Conservation (phyloP, 495 filamentous ascomycete genomes). For the Beverwykella pulmonaria region DNA sequence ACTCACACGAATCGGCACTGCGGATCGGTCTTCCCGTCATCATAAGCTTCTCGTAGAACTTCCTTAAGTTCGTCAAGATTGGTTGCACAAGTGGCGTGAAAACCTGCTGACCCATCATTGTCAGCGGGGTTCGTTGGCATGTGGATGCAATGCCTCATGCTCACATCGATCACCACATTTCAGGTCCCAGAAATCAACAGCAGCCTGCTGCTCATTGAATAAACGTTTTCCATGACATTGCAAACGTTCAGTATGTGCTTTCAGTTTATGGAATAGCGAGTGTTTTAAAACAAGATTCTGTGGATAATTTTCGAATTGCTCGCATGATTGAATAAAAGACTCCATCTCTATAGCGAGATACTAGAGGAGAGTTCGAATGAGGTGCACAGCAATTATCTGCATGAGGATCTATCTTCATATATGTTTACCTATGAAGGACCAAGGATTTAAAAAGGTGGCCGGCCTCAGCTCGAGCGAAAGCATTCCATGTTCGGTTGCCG, state of each 20-base stretch:
- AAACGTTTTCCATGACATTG: slow-evolving; percentile 4
- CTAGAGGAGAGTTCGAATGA: too few species aligned
- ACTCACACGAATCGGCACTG: slow-evolving; percentile 28
- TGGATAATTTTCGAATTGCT: slow-evolving; percentile 5
- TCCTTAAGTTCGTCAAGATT: slow-evolving; percentile 13
- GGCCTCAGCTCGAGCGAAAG: too few species aligned
- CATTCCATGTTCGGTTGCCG: too few species aligned
- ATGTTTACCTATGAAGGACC: too few species aligned
- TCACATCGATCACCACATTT: slow-evolving; percentile 5
- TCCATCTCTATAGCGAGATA: neutral
- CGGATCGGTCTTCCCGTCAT: slow-evolving; percentile 8
- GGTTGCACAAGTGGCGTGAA: neutral
- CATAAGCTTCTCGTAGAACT: slow-evolving; percentile 9
- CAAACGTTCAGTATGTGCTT: neutral
- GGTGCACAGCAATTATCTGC: too few species aligned
- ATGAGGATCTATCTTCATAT: too few species aligned
- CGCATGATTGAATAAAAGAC: neutral
- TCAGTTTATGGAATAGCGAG: slow-evolving; percentile 2
- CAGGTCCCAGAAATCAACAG: slow-evolving; percentile 24
- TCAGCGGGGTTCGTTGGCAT: too few species aligned
- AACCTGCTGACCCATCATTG: neutral
- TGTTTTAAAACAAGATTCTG: slow-evolving; percentile 14
- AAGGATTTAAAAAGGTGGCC: too few species aligned
- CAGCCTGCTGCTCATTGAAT: slow-evolving; percentile 20
- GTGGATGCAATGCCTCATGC: too few species aligned